These are phyloP conservation scores for Magnaporthiopsis incrustans DNA, from an alignment of 2,329 filamentous ascomycete genomes.

Conservation along the genomic window DNA sequence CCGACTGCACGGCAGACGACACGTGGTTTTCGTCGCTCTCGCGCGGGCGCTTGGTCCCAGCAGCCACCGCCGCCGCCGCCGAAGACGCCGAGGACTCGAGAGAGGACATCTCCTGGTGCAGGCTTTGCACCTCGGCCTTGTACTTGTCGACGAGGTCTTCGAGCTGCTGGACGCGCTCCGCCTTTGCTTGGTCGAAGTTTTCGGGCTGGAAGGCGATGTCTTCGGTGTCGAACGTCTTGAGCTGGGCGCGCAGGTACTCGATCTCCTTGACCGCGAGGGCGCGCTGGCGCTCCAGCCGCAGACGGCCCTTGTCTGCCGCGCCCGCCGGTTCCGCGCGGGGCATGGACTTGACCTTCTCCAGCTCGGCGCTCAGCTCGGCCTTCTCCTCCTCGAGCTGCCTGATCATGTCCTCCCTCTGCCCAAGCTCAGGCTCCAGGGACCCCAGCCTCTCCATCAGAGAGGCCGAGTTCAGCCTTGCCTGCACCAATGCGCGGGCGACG, in stretches of 20 bases:
- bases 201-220: conserved; percentile 80
- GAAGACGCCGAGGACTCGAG: conserved; percentile 39
- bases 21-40: conserved; percentile 49
- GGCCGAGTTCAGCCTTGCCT: conserved; percentile 72
- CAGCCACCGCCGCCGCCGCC: conserved; percentile 22
- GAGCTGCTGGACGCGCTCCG: conserved; percentile 67
- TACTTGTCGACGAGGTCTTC: conserved; percentile 84
- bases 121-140: conserved; percentile 66
- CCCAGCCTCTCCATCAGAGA: conserved; percentile 77
- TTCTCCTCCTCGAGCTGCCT: conserved; percentile 65
- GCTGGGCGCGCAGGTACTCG: conserved; percentile 85
- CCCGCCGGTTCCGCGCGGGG: conserved; percentile 19
- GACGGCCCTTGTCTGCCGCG: conserved; percentile 55
- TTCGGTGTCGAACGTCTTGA: conserved; percentile 82
- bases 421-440: conserved; percentile 66
- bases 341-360: conserved; percentile 59
- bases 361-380: conserved; percentile 52
- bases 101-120: conserved; percentile 67
- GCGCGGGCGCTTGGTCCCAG: conserved; percentile 57
- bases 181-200: conserved; percentile 66
- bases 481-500: conserved; percentile 74
- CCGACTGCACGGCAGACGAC: conserved; percentile 45
- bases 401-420: conserved; percentile 69
- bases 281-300: conserved; percentile 78
- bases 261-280: conserved; percentile 83